These are phyloP conservation scores for Sporothrix globosa DNA, from an alignment of 2,329 filamentous ascomycete species.

Conservation along the genomic window DNA sequence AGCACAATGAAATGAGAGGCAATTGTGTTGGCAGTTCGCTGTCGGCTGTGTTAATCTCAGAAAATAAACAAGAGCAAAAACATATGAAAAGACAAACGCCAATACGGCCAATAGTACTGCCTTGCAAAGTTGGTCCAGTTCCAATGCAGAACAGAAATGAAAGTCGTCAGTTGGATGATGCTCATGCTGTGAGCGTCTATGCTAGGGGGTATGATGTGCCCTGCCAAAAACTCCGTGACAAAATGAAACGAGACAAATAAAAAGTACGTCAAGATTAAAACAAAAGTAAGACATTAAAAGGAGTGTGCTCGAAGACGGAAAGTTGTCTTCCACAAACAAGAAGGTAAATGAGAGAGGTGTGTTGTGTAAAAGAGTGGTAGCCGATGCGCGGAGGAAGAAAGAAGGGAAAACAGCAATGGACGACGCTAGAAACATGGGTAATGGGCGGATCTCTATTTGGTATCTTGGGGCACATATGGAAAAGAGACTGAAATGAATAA, in stretches of 20 bases:
- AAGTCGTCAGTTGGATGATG: background rate
- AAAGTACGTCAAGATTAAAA: constrained; percentile 6
- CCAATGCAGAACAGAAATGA: background rate
- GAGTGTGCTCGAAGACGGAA: background rate
- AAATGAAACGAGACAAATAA: background rate
- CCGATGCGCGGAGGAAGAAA: background rate
- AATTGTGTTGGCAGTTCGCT: background rate
- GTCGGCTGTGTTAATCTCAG: background rate
- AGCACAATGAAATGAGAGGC: too few relatives aligned
- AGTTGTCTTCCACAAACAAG: constrained; percentile 1
- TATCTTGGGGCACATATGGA: constrained; percentile 16
- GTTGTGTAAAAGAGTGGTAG: background rate
- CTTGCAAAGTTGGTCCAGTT: background rate
- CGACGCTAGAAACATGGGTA: background rate
- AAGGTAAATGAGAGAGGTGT: background rate
- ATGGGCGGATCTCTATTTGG: constrained; percentile 21
- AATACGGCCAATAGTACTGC: background rate
- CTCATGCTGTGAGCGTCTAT: background rate
- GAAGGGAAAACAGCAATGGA: background rate
- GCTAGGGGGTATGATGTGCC: background rate
- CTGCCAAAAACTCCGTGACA: constrained; percentile 7
- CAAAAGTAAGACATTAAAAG: background rate
- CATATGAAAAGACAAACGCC: background rate
- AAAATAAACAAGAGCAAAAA: background rate
- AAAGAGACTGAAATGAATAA: background rate